Conservation (phyloP, 2,329 filamentous ascomycete species). For the Verticillium longisporum region DNA sequence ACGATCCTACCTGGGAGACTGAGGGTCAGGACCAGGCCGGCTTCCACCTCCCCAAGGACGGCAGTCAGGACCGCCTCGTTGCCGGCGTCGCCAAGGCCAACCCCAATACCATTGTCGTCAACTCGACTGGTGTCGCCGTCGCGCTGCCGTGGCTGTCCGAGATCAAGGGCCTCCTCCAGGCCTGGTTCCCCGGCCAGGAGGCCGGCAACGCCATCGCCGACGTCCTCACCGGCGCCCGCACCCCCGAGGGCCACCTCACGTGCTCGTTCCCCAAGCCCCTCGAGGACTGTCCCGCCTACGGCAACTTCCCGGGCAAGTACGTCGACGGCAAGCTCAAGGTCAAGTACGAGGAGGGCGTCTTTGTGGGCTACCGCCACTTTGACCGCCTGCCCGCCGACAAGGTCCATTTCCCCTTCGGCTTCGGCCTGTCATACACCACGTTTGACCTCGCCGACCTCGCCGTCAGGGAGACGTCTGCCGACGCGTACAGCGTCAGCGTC, state of each 20-base stretch:
- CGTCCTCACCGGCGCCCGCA: constrained; percentile 40
- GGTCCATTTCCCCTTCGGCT: constrained; percentile 60
- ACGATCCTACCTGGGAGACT: constrained; percentile 37
- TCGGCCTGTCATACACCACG: constrained; percentile 60
- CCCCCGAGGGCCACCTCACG: constrained; percentile 57
- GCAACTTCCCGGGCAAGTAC: constrained; percentile 49
- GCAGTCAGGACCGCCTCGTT: constrained; percentile 49
- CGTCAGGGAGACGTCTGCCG: constrained; percentile 27
- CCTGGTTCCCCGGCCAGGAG: constrained; percentile 21
- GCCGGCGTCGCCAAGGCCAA: constrained; percentile 47
- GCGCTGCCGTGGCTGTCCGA: constrained; percentile 38
- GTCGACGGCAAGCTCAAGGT: constrained; percentile 32
- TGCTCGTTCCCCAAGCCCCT: constrained; percentile 52
- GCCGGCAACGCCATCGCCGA: constrained; percentile 18
- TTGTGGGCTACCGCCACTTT: constrained; percentile 67
- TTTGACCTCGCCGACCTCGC: constrained; percentile 49
- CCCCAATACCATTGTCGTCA: constrained; percentile 49
- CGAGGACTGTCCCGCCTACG: constrained; percentile 57
- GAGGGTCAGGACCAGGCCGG: constrained; percentile 64
- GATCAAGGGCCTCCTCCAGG: constrained; percentile 27
- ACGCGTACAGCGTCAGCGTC: constrained; percentile 37
- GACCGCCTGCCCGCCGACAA: constrained; percentile 39
- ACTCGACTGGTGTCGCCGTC: constrained; percentile 53
- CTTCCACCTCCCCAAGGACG: constrained; percentile 56
- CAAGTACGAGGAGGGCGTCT: constrained; percentile 65